A percentile compares a stretch with the other conserved stretches of the same genome.
These are phyloP conservation scores for Ophiostoma perfectum DNA, from an alignment of 2,329 filamentous ascomycete genomes.

Conservation along the genomic window DNA sequence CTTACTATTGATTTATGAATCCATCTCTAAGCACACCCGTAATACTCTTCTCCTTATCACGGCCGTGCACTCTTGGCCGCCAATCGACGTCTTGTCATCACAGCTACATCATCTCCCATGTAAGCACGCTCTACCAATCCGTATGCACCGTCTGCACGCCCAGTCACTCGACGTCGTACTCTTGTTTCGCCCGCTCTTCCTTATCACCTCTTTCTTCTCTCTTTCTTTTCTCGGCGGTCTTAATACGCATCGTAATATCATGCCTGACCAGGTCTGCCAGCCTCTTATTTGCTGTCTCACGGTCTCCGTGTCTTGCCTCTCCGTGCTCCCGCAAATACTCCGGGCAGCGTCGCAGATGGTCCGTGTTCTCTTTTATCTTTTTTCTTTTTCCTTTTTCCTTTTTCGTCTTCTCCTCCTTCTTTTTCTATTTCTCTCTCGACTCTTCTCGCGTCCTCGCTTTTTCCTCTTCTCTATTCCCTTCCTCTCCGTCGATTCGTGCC, in stretches of 20 bases:
- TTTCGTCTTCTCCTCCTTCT: no score
- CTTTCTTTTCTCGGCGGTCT: background rate
- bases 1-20: constrained; percentile 4
- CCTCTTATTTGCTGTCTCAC: no score
- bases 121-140: no score
- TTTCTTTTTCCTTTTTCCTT: background rate
- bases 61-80: background rate
- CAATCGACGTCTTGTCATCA: background rate
- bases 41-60: background rate
- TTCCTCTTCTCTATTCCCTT: no score
- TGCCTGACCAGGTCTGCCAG: background rate
- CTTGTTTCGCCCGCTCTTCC: background rate
- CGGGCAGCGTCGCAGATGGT: no score
- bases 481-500: no score
- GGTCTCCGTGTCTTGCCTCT: no score
- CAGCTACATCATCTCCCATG: background rate
- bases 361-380: background rate
- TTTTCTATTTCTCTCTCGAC: background rate
- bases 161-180: background rate
- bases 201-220: background rate
- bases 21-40: background rate
- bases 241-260: background rate
- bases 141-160: no score
- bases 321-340: background rate
- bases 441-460: no score